Evolutionary conservation across 805 yeast species (phyloP).

Genomic region (Clavispora phyllophila): DNA sequence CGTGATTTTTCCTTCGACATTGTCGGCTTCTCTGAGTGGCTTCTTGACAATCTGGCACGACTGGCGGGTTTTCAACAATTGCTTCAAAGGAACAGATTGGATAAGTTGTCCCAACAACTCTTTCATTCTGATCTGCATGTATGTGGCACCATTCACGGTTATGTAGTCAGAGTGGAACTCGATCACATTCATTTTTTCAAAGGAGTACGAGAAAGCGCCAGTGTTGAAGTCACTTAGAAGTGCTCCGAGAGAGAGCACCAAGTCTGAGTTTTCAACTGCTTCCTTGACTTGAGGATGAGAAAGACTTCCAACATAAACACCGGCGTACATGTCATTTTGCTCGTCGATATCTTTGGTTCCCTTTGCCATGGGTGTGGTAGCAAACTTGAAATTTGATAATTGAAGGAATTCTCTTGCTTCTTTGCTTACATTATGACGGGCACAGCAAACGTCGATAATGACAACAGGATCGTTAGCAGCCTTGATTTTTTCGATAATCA

Average conservation of each 20-base stretch:
- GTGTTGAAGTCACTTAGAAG: slow-evolving; percentile 21
- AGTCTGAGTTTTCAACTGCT: slow-evolving; percentile 18
- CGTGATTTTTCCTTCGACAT: slow-evolving; percentile 22
- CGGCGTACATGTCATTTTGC: slow-evolving; percentile 15
- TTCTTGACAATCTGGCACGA: slow-evolving; percentile 8
- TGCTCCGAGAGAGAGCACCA: slow-evolving; percentile 21
- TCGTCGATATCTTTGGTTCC: slow-evolving; percentile 17
- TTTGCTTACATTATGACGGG: slow-evolving; percentile 14
- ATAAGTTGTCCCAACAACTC: slow-evolving; percentile 10
- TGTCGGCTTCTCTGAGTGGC: slow-evolving; percentile 10
- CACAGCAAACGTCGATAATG: slow-evolving; percentile 19
- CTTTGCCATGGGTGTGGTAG: slow-evolving; percentile 22
- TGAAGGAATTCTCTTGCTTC: slow-evolving; percentile 17
- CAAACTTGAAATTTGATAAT: slow-evolving; percentile 15
- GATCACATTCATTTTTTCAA: slow-evolving; percentile 16
- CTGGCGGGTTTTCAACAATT: no score
- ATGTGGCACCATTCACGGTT: slow-evolving; percentile 14
- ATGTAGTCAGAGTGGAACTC: slow-evolving; percentile 22
- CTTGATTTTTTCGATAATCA: slow-evolving; percentile 4
- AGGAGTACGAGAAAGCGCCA: slow-evolving; percentile 19
- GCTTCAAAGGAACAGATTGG: slow-evolving; percentile 5
- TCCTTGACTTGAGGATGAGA: slow-evolving; percentile 20
- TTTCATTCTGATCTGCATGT: slow-evolving; percentile 19
- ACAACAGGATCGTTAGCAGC: slow-evolving; percentile 17
- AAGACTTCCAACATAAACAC: slow-evolving; percentile 21